Conservation (phyloP, 176 grass and related monocot species). For the Triticum timopheevii region DNA sequence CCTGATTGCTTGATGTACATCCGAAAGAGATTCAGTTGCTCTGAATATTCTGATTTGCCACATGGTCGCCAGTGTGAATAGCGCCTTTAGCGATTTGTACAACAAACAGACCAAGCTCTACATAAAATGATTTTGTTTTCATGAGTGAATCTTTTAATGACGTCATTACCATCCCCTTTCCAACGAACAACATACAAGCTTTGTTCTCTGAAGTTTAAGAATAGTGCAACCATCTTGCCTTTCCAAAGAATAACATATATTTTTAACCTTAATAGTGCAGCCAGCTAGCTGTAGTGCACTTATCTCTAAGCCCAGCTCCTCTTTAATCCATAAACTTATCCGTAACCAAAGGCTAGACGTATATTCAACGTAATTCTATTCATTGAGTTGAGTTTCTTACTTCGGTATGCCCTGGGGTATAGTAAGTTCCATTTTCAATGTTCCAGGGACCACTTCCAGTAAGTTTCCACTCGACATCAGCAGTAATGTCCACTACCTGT, state of each 20-base stretch:
- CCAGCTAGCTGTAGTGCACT: too few species aligned
- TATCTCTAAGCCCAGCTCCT: background rate
- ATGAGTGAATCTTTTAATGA: background rate
- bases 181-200: background rate
- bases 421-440: slow-evolving; percentile 59
- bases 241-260: background rate
- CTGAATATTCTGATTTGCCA: slow-evolving; percentile 59
- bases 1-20: slow-evolving; percentile 77
- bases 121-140: background rate
- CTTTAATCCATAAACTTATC: background rate
- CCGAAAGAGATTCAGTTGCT: slow-evolving; percentile 41
- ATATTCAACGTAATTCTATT: background rate
- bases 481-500: slow-evolving; percentile 58
- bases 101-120: slow-evolving; percentile 84
- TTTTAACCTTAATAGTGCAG: background rate
- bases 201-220: background rate
- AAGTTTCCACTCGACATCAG: slow-evolving; percentile 70
- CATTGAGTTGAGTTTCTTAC: slow-evolving; percentile 42
- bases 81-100: slow-evolving; percentile 52
- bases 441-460: slow-evolving; percentile 75
- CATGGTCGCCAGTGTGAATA: slow-evolving; percentile 75
- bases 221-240: too few species aligned
- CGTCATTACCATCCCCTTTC: background rate
- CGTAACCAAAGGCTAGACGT: background rate
- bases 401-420: slow-evolving; percentile 79